A percentile compares a stretch with the other conserved stretches of the same genome.
Conservation (phyloP, 768 basidiomycete species). For the Daedalea quercina region DNA sequence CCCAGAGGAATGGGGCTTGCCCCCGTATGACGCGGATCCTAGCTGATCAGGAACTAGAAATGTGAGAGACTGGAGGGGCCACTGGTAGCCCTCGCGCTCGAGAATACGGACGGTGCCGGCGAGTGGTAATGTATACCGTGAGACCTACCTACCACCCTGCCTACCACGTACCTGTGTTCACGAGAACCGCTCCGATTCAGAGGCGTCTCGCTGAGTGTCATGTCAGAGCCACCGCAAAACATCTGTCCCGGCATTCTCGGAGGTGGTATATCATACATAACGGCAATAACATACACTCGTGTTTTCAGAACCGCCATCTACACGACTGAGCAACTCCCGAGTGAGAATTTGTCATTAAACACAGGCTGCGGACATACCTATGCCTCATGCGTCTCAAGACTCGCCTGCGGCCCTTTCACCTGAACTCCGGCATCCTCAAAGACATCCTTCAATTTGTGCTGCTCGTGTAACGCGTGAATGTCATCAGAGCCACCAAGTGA, state of each 20-base stretch:
- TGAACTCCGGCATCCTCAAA: slow-evolving; percentile 42
- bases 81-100: neutral
- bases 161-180: neutral
- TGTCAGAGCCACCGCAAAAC: too few relatives aligned
- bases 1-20: slow-evolving; percentile 83
- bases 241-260: too few relatives aligned
- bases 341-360: neutral
- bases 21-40: slow-evolving; percentile 41
- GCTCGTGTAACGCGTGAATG: slow-evolving; percentile 44
- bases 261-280: too few relatives aligned
- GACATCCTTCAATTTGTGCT: slow-evolving; percentile 34
- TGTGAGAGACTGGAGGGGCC: too few relatives aligned
- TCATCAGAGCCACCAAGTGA: slow-evolving; percentile 51
- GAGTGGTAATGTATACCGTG: neutral
- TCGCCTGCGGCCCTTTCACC: slow-evolving; percentile 14
- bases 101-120: neutral
- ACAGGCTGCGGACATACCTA: neutral
- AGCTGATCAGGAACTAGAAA: neutral
- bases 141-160: neutral
- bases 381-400: neutral
- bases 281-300: neutral
- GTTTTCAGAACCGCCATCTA: neutral
- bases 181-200: too few relatives aligned
- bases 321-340: neutral
- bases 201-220: too few relatives aligned